Evolutionary conservation across 2,329 filamentous ascomycete genomes (phyloP), one percentile per base, ranked within the genome.

Genomic region (Colletotrichum sp.): DNA sequence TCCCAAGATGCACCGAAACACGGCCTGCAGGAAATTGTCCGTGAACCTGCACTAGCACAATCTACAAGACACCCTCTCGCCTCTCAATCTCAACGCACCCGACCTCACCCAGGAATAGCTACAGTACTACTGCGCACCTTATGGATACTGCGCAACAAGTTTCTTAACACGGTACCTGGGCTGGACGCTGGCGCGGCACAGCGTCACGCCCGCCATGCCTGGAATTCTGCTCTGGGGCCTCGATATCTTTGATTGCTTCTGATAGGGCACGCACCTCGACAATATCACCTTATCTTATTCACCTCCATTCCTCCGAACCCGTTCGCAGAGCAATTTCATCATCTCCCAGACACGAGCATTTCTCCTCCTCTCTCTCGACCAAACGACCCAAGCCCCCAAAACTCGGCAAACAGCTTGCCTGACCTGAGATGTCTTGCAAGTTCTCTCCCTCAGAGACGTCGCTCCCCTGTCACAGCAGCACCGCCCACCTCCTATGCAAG

Each of bases 1-100:
- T 30, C 12, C 18, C 66, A 58, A 48, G 32, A 70, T 70, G 60
- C 66, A 74, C 43, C 66, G 18, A 66, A 64, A 70, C 66, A 27
- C 27, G 58, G 66, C 60, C 66, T 74, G 71, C 71, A 74, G 71
- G 43, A 75, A 75, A 75, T 56, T 67, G 62, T 68, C 73, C 73
- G 72, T 67, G 69, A 55, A 72, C 62, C 69, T 72, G 55, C 62
- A 58, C 73, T 75, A 72, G 69, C 55, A 67, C 69, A 75, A 66
- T 70, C 56, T 70, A 43, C 71, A 43, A 66, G 28, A 65, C 71
- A 70, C 71, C 66, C 71, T 65, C 66, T 72, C 36, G 34, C 27
- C 68, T 65, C 28, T 48, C 28, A 43, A 16, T 66, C 52, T 58
- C 30, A 13, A 12, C 39, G 39, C 18, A 22, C 12, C 34, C 34